These are phyloP conservation scores for Aspergillus sclerotiicarbonarius DNA, from an alignment of 495 filamentous ascomycete species.

Conservation along the genomic window DNA sequence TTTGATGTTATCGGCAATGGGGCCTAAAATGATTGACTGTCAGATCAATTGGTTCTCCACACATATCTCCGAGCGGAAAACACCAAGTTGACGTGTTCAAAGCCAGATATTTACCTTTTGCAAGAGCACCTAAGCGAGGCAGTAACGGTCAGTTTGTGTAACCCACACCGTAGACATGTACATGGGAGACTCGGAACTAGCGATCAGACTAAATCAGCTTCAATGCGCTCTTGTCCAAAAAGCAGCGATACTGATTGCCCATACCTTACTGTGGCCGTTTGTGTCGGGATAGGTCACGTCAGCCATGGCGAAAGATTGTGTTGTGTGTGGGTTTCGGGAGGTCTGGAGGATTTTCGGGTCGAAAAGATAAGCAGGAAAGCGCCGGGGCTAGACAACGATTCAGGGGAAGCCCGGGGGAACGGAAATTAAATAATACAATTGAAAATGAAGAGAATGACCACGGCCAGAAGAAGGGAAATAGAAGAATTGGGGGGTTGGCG, in stretches of 20 bases:
- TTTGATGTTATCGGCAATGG: constrained; percentile 74
- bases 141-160: constrained; percentile 22
- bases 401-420: neutral
- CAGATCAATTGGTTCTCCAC: constrained; percentile 25
- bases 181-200: constrained; percentile 4
- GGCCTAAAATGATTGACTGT: constrained; percentile 51
- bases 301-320: constrained; percentile 20
- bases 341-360: constrained; percentile 10
- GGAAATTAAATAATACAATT: constrained; percentile 1
- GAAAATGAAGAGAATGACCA: neutral
- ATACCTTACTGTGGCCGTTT: constrained; percentile 43
- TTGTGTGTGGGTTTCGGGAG: constrained; percentile 11
- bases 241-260: constrained; percentile 3
- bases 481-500: constrained; percentile 9
- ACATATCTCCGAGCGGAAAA: neutral
- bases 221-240: constrained; percentile 2
- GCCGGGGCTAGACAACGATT: neutral
- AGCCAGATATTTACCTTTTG: constrained; percentile 28
- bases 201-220: constrained; percentile 12
- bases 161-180: constrained; percentile 3
- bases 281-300: constrained; percentile 44
- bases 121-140: constrained; percentile 25
- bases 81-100: neutral
- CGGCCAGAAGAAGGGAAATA: constrained; percentile 24
- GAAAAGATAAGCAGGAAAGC: constrained; percentile 7